Percentiles rank a stretch among this genome's conserved stretches.
phyloP scores from a whole-genome alignment of 2,329 filamentous ascomycete species.

The Xylariomycetidae sp. region DNA sequence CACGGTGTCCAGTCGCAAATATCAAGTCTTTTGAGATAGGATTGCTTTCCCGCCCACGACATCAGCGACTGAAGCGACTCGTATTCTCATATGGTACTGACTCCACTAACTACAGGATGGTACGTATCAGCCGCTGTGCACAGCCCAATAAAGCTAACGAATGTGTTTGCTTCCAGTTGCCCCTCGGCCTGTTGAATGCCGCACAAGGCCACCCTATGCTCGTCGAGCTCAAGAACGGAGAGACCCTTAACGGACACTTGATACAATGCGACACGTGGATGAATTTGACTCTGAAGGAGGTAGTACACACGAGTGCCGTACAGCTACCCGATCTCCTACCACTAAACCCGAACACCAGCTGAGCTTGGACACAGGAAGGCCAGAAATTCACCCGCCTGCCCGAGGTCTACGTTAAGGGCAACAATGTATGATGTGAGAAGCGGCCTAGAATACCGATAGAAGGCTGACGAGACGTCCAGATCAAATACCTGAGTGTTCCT shows the following conservation, averaged over 20 bases:
- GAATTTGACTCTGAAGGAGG: slow-evolving; percentile 96
- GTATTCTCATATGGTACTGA: no score
- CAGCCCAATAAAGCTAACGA: no score
- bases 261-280: slow-evolving; percentile 99
- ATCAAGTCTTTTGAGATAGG: no score
- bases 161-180: slow-evolving; percentile 43
- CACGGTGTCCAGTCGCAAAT: no score
- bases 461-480: slow-evolving; percentile 53
- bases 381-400: slow-evolving; percentile 89
- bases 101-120: no score
- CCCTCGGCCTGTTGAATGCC: slow-evolving; percentile 82
- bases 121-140: no score
- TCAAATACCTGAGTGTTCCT: slow-evolving; percentile 94
- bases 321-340: slow-evolving; percentile 14
- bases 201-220: slow-evolving; percentile 90
- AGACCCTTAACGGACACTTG: slow-evolving; percentile 93
- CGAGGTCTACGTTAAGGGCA: slow-evolving; percentile 94
- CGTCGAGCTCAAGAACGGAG: slow-evolving; percentile 52
- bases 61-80: no score
- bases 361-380: slow-evolving; percentile 60
- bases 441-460: no score
- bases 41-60: no score
- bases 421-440: no score
- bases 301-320: slow-evolving; percentile 88
- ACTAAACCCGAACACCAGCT: slow-evolving; percentile 9